Evolutionary conservation across 345 rosid genomes (phyloP).

Genomic region (Toxicodendron radicans): DNA sequence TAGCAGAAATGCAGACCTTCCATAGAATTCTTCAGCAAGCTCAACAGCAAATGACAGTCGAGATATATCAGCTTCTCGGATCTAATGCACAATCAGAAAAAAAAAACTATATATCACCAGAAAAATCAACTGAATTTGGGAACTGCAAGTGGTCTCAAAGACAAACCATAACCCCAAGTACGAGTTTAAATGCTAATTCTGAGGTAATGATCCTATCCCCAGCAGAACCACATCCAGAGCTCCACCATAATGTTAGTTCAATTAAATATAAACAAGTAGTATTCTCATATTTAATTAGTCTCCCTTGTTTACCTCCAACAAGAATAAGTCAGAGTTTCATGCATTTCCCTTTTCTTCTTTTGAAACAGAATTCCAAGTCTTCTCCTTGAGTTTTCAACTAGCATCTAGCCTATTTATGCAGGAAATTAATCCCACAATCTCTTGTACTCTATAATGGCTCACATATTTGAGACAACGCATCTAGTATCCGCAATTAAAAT

Average conservation of each 20-base stretch:
- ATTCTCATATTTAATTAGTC: slow-evolving; percentile 4
- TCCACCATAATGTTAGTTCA: neutral
- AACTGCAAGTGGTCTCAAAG: slow-evolving; percentile 11
- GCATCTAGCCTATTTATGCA: neutral
- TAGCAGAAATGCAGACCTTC: slow-evolving; percentile 58
- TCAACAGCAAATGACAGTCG: slow-evolving; percentile 98
- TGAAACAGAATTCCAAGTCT: neutral
- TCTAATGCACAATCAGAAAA: slow-evolving; percentile 44
- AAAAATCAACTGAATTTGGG: slow-evolving; percentile 18
- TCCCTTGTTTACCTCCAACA: neutral
- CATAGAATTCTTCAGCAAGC: slow-evolving; percentile 99
- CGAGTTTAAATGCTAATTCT: neutral
- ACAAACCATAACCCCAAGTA: neutral
- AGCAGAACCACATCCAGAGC: neutral
- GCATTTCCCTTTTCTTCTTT: neutral
- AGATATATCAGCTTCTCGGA: slow-evolving; percentile 98
- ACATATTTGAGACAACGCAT: neutral
- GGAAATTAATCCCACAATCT: neutral
- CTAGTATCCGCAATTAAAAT: neutral
- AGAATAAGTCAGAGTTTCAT: slow-evolving; percentile 1
- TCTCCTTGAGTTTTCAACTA: neutral
- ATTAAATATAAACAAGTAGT: neutral
- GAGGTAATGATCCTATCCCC: neutral
- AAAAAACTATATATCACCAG: slow-evolving; percentile 11
- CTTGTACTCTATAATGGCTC: neutral